These are phyloP conservation scores for Lentinula guzmanii DNA, from an alignment of 768 basidiomycete species.

Conservation along the genomic window DNA sequence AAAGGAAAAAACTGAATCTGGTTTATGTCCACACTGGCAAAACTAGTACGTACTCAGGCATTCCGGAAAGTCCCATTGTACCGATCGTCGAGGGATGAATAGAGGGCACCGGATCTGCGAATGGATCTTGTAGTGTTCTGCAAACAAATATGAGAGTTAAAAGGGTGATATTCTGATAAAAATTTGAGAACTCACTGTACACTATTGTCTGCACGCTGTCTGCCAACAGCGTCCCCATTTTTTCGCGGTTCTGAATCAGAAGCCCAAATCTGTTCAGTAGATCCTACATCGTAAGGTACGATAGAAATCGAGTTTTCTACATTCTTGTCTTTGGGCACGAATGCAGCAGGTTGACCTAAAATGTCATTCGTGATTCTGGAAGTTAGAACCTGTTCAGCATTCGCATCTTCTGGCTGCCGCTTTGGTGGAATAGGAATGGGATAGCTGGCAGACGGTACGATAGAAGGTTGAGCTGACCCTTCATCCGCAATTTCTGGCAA, in stretches of 20 bases:
- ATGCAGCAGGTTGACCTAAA: not conserved
- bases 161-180: not conserved
- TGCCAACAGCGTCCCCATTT: not conserved
- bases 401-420: not conserved
- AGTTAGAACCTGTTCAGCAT: not conserved
- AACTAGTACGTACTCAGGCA: slow-evolving; percentile 20
- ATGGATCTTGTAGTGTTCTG: slow-evolving; percentile 19
- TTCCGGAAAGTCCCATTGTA: slow-evolving; percentile 17
- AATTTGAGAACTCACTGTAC: not conserved
- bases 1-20: not conserved
- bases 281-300: not conserved
- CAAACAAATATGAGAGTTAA: not conserved
- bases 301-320: not conserved
- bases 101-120: slow-evolving; percentile 16
- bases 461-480: not conserved
- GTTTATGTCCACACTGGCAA: not conserved
- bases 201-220: not conserved
- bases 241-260: not conserved
- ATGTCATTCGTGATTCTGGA: not conserved
- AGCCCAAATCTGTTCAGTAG: not conserved
- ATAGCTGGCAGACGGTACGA: not conserved
- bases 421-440: not conserved
- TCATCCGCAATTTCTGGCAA: not conserved
- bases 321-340: not conserved
- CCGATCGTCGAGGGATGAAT: slow-evolving; percentile 5